Conservation (phyloP, 2,329 filamentous ascomycete genomes). For the Fusarium sp. region DNA sequence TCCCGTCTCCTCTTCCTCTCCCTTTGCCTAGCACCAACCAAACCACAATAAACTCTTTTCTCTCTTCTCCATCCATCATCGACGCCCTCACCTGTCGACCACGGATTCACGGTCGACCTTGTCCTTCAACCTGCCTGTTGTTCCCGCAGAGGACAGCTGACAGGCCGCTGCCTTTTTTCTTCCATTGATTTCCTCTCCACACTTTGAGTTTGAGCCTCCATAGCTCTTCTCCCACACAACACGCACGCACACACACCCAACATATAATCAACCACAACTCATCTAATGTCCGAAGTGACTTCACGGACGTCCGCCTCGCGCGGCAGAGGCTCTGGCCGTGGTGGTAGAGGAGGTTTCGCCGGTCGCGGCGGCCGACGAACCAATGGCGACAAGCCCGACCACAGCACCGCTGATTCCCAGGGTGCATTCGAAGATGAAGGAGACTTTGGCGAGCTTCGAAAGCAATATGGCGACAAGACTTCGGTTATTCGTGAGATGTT, state of each 20-base stretch:
- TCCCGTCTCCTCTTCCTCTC: conserved; percentile 49
- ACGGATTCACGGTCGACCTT: conserved; percentile 50
- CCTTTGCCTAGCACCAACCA: conserved; percentile 48
- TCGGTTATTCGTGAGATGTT: conserved; percentile 91
- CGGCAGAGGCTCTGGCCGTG: conserved; percentile 90
- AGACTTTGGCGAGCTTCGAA: conserved; percentile 92
- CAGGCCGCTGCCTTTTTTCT: conserved; percentile 48
- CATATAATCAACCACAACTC: conserved; percentile 56
- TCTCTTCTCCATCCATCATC: conserved; percentile 44
- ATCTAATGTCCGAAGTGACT: conserved; percentile 93
- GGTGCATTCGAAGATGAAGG: conserved; percentile 81
- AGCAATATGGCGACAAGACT: conserved; percentile 85
- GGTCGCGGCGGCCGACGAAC: conserved; percentile 78
- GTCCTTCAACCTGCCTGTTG: conserved; percentile 50
- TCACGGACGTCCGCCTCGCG: conserved; percentile 84
- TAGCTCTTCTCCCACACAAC: conserved; percentile 47
- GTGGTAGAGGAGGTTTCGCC: conserved; percentile 82
- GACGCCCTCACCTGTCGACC: conserved; percentile 49
- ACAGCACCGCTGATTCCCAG: conserved; percentile 70
- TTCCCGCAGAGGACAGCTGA: conserved; percentile 56
- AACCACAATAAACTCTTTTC: conserved; percentile 30
- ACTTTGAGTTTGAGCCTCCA: conserved; percentile 44
- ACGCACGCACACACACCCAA: conserved; percentile 42
- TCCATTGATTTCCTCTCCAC: conserved; percentile 49
- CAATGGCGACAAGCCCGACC: conserved; percentile 76